These are phyloP conservation scores for Melocanna baccifera DNA, from an alignment of 176 grass and related monocot genomes.

Conservation along the genomic window DNA sequence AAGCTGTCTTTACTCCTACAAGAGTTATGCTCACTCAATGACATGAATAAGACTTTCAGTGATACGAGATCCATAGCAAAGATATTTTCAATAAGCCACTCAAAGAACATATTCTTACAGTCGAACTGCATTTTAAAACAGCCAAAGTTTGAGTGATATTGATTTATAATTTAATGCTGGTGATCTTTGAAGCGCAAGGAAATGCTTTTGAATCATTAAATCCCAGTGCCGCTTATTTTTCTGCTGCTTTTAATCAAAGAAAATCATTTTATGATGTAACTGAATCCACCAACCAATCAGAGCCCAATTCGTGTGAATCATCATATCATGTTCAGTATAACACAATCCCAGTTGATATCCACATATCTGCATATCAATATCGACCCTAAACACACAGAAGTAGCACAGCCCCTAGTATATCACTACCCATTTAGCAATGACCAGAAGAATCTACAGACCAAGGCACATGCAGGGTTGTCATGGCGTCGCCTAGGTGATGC, in stretches of 20 bases:
- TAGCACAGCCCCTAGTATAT: not conserved
- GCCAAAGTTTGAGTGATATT: not conserved
- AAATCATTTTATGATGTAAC: not conserved
- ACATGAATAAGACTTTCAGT: not conserved
- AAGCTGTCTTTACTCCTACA: not conserved
- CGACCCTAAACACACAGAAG: not conserved
- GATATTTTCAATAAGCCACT: not conserved
- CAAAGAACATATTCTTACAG: not conserved
- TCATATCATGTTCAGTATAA: not conserved
- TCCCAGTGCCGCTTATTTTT: not conserved
- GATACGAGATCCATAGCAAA: not conserved
- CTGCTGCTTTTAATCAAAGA: not conserved
- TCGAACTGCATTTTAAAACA: not conserved
- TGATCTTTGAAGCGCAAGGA: not conserved
- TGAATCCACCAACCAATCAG: not conserved
- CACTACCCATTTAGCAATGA: not conserved
- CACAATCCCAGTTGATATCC: not conserved
- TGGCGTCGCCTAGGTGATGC: no score
- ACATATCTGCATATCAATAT: not conserved
- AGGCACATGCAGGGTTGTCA: not conserved
- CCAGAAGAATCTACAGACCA: not conserved
- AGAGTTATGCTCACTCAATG: not conserved
- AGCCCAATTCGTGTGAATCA: not conserved
- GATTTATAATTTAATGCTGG: not conserved
- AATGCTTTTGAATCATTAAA: not conserved